A percentile compares a stretch with the other conserved stretches of the same genome.
Evolutionary conservation across 768 basidiomycete genomes (phyloP).

Genomic region (Suillus subaureus): DNA sequence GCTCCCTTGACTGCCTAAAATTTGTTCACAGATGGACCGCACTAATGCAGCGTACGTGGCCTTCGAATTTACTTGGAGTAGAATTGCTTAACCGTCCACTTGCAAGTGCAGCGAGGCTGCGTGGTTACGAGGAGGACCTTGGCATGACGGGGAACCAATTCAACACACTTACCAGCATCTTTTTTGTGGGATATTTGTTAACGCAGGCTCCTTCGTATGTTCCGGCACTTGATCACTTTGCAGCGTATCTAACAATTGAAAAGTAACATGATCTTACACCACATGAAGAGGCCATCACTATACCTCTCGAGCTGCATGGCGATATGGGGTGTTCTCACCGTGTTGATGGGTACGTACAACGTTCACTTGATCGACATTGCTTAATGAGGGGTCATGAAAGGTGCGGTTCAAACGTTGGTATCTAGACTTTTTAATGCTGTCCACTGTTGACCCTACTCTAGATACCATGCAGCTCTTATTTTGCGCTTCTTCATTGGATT

Average conservation of each 20-base stretch:
- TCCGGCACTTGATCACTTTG: not conserved
- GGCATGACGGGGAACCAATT: slow-evolving; percentile 61
- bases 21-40: slow-evolving; percentile 54
- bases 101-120: slow-evolving; percentile 65
- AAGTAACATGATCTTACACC: slow-evolving; percentile 70
- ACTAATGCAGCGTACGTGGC: slow-evolving; percentile 61
- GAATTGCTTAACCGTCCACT: not conserved
- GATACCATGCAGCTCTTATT: slow-evolving; percentile 59
- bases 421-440: not conserved
- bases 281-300: slow-evolving; percentile 63
- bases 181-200: slow-evolving; percentile 69
- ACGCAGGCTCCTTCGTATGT: slow-evolving; percentile 76
- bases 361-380: slow-evolving; percentile 6
- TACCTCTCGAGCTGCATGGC: slow-evolving; percentile 68
- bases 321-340: slow-evolving; percentile 68
- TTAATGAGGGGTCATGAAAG: slow-evolving; percentile 11
- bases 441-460: slow-evolving; percentile 20
- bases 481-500: slow-evolving; percentile 80
- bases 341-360: slow-evolving; percentile 45
- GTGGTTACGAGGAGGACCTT: slow-evolving; percentile 71
- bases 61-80: not conserved
- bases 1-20: slow-evolving; percentile 1
- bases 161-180: slow-evolving; percentile 64
- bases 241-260: not conserved
- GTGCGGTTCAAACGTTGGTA: slow-evolving; percentile 37